These are phyloP conservation scores for Heliophila coronopifolia DNA, from an alignment of 441 rosid species.

Conservation along the genomic window DNA sequence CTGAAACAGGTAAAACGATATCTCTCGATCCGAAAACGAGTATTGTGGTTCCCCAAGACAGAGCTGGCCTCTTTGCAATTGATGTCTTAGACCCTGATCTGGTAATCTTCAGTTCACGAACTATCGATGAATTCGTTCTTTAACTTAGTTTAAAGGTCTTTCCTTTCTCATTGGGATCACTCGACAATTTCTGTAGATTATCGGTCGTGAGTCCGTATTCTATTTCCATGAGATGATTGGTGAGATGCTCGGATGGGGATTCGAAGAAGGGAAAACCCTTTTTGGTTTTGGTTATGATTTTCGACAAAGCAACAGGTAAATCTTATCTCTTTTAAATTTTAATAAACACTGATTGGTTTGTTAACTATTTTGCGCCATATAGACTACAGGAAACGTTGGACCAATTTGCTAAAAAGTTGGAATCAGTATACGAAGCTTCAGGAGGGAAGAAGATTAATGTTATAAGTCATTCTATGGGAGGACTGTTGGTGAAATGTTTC, in stretches of 20 bases:
- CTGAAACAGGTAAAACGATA: slow-evolving; percentile 57
- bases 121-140: not conserved
- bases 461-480: slow-evolving; percentile 96
- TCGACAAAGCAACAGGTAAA: slow-evolving; percentile 92
- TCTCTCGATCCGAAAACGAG: slow-evolving; percentile 57
- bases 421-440: slow-evolving; percentile 61
- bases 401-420: slow-evolving; percentile 55
- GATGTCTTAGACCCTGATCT: slow-evolving; percentile 89
- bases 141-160: not conserved
- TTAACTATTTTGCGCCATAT: not conserved
- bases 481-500: slow-evolving; percentile 86
- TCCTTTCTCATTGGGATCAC: not conserved
- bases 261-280: slow-evolving; percentile 83
- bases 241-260: slow-evolving; percentile 91
- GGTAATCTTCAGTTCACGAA: slow-evolving; percentile 38
- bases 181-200: slow-evolving; percentile 36
- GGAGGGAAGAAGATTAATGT: slow-evolving; percentile 88
- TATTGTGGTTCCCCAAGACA: slow-evolving; percentile 76
- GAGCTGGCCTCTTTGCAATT: slow-evolving; percentile 81
- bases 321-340: not conserved
- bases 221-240: slow-evolving; percentile 94
- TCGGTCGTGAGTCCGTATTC: slow-evolving; percentile 75
- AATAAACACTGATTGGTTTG: not conserved
- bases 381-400: slow-evolving; percentile 74
- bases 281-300: slow-evolving; percentile 97